phyloP scores from a whole-genome alignment of 1,284 basidiomycete species.

The Cutaneotrichosporon mucoides region DNA sequence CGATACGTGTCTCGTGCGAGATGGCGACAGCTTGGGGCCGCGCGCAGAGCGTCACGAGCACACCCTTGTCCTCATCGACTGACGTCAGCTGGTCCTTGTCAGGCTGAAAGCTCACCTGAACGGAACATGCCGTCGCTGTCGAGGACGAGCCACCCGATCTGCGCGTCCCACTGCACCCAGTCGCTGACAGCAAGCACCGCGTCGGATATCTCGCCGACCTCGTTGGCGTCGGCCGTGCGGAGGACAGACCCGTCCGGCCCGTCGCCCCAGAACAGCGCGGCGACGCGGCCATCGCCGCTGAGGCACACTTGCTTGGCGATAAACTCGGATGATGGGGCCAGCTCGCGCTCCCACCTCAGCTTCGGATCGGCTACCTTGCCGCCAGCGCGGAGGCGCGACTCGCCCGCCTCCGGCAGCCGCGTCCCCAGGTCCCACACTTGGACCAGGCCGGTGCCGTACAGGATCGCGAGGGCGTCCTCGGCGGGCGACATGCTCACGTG shows the following conservation, averaged over 20 bases:
- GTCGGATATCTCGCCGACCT: not conserved
- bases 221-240: constrained; percentile 11
- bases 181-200: constrained; percentile 19
- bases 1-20: constrained; percentile 46
- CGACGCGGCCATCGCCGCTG: constrained; percentile 28
- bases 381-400: constrained; percentile 53
- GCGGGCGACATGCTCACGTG: constrained; percentile 63
- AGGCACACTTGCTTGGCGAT: constrained; percentile 36
- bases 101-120: not conserved
- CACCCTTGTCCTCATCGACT: constrained; percentile 7
- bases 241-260: constrained; percentile 5
- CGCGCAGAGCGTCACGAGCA: constrained; percentile 24
- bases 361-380: constrained; percentile 59
- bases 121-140: constrained; percentile 26
- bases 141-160: constrained; percentile 29
- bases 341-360: constrained; percentile 53
- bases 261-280: constrained; percentile 25
- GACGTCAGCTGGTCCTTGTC: not conserved
- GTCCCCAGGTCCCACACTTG: constrained; percentile 69
- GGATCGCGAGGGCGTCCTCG: constrained; percentile 60
- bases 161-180: constrained; percentile 28
- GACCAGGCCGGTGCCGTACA: constrained; percentile 56
- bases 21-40: constrained; percentile 24
- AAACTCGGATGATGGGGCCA: constrained; percentile 28
- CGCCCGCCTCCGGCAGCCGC: constrained; percentile 52